Evolutionary conservation across 305 asterid genomes (phyloP), one percentile per base, ranked within the genome.

Genomic region (Fraxinus ornus): DNA sequence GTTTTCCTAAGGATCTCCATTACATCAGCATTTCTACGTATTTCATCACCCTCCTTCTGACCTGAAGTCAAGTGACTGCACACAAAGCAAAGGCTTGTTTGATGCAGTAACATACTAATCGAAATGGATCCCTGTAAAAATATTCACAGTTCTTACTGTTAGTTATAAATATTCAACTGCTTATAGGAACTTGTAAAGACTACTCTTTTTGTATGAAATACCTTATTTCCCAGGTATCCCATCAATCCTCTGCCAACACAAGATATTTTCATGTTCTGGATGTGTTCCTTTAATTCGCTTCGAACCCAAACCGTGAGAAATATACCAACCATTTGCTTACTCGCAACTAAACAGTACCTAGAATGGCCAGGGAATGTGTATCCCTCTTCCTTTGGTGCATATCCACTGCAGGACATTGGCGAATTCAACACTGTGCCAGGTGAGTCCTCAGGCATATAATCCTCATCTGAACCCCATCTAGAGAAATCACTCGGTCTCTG

Each of bases 151-250:
- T 68, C 36, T 12, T 12, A 19, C 22, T 26, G 7, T 68, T 68
- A 68, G 75, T n/a, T 17, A 72, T 30, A 28, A 9, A 3, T 66
- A 10, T 68, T 68, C 21, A 68, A 68, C 75, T 26, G 37, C 1
- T 8, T 68, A 28, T 12, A 28, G 19, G 37, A 28, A 28, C 33
- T 68, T n/a, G 19, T 4, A 68, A 68, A 68, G n/a, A 30, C 19
- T 26, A 68, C 10, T 68, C 37, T 4, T 68, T 28, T 68, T 30
- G 75, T 12, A 33, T 28, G 75, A 75, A 81, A 2, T 91, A 94
- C 99, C 99, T 97, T 97, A 77, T 97, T 97, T n/a, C 99, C 98
- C 4, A 97, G 99, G 85, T 97, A 97, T 13, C 99, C 99, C 99
- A 97, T 94, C 86, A 96, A 85, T 82, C 99, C 99, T 87, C 99